A percentile compares a stretch with the other conserved stretches of the same genome.
These are phyloP conservation scores for Fennellomyces sp. DNA, from an alignment of 371 early-diverging fungal species.

Conservation along the genomic window DNA sequence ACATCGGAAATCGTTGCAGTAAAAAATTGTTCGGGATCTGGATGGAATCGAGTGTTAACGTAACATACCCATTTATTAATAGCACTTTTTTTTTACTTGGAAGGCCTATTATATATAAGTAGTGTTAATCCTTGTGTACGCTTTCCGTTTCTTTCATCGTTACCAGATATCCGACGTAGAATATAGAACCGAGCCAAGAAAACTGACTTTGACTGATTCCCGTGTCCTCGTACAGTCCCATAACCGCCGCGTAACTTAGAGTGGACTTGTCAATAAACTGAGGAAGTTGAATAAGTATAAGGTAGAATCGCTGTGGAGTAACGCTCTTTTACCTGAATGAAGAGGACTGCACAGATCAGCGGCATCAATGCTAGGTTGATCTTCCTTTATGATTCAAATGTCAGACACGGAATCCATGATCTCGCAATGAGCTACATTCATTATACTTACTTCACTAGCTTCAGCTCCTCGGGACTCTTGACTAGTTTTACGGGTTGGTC, in stretches of 20 bases:
- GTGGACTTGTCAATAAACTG: slow-evolving; percentile 43
- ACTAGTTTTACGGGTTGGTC: no score
- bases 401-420: no score
- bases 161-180: slow-evolving; percentile 37
- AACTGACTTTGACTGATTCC: slow-evolving; percentile 19
- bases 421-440: no score
- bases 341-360: slow-evolving; percentile 15
- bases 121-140: neutral
- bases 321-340: slow-evolving; percentile 14
- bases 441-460: no score
- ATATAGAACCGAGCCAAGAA: slow-evolving; percentile 33
- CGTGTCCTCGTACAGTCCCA: slow-evolving; percentile 28
- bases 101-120: neutral
- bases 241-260: slow-evolving; percentile 24
- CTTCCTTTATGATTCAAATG: no score
- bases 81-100: slow-evolving; percentile 13
- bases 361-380: slow-evolving; percentile 20
- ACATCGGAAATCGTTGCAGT: slow-evolving; percentile 33
- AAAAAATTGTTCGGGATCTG: slow-evolving; percentile 38
- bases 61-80: neutral
- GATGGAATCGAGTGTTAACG: no score
- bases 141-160: slow-evolving; percentile 17
- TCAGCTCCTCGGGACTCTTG: no score
- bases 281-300: neutral
- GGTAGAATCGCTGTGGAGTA: neutral